Percentiles rank a stretch among this genome's conserved stretches.
These are phyloP conservation scores for Magnusiomyces tetraspermus DNA, from an alignment of 1,139 yeast genomes.

Conservation along the genomic window DNA sequence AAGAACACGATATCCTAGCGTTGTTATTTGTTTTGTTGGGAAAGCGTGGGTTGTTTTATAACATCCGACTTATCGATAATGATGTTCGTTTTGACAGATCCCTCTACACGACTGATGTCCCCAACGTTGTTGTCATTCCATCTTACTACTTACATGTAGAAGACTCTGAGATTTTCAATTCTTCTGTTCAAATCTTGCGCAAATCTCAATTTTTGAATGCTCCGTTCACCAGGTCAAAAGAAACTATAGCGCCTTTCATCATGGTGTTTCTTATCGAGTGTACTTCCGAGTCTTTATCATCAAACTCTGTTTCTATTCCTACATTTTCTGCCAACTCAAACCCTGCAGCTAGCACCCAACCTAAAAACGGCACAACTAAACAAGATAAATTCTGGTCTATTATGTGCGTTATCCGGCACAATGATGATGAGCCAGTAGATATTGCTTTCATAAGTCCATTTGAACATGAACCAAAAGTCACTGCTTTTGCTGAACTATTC, in stretches of 20 bases:
- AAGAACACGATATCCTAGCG: no score
- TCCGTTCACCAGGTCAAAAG: neutral
- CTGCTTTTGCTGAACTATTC: neutral
- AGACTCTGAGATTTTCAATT: neutral
- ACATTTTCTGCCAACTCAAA: neutral
- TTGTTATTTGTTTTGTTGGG: no score
- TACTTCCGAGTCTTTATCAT: neutral
- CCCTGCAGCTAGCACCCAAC: neutral
- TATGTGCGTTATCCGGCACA: neutral
- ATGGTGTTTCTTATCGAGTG: neutral
- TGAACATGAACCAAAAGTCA: neutral
- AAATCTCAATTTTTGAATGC: neutral
- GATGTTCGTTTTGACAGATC: neutral
- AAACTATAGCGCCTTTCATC: neutral
- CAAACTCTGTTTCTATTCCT: neutral
- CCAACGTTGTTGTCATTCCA: neutral
- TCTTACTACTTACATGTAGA: neutral
- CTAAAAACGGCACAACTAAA: neutral
- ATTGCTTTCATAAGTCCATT: neutral
- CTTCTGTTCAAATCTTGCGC: neutral
- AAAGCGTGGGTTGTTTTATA: no score
- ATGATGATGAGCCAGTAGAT: neutral
- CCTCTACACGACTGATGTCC: neutral
- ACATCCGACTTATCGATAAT: neutral
- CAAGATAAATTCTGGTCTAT: neutral